A percentile compares a stretch with the other conserved stretches of the same genome.
These are phyloP conservation scores for Jaenimonas drosophilae DNA, from an alignment of 208 protist species.

Conservation along the genomic window DNA sequence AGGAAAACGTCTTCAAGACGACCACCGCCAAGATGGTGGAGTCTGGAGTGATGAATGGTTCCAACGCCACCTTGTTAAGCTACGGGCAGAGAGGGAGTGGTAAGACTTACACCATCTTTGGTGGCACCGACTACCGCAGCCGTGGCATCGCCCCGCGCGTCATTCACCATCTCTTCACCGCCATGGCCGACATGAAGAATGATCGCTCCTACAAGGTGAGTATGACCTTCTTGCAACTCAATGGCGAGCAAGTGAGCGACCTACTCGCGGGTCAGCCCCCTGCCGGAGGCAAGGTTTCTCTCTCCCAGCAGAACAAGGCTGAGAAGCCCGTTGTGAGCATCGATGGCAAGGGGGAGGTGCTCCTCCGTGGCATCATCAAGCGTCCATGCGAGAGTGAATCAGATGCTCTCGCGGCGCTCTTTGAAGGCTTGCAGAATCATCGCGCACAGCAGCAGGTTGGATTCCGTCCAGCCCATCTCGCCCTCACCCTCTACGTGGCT, in stretches of 20 bases:
- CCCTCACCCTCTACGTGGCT: constrained; percentile 80
- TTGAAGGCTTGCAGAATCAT: constrained; percentile 59
- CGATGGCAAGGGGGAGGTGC: constrained; percentile 16
- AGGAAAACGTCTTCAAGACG: constrained; percentile 43
- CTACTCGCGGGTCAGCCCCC: constrained; percentile 20
- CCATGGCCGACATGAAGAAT: constrained; percentile 13
- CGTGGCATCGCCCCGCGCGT: constrained; percentile 57
- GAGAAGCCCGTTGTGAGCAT: constrained; percentile 13
- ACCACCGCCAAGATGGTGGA: constrained; percentile 16
- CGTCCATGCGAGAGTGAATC: constrained; percentile 39
- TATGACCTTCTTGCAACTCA: constrained; percentile 61
- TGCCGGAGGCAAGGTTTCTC: neutral
- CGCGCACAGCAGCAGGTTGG: constrained; percentile 22
- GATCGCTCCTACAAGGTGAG: constrained; percentile 37
- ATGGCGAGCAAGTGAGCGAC: constrained; percentile 65
- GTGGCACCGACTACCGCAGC: constrained; percentile 12
- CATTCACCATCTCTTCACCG: constrained; percentile 52
- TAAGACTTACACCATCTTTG: constrained; percentile 79
- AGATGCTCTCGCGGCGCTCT: constrained; percentile 74
- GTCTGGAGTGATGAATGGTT: constrained; percentile 14
- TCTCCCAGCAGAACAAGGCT: neutral
- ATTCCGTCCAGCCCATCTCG: constrained; percentile 47
- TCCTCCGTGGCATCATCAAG: constrained; percentile 21
- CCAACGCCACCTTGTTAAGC: constrained; percentile 62
- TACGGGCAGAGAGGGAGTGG: constrained; percentile 65